Evolutionary conservation across 495 filamentous ascomycete genomes (phyloP).

Genomic region (Talaromyces stipitatus): DNA sequence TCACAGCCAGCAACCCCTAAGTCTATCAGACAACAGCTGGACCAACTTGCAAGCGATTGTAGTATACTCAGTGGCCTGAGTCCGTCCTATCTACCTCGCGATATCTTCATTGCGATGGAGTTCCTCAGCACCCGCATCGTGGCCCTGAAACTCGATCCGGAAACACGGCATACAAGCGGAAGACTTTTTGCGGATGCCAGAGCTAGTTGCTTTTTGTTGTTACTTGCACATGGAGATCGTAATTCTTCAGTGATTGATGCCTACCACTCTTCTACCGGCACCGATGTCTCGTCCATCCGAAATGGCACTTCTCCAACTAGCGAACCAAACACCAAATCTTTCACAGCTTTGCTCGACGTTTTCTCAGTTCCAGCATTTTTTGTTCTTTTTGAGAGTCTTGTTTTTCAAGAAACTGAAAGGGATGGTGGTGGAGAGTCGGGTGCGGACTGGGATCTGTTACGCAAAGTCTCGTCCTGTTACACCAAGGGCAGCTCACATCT

Average conservation of each 20-base stretch:
- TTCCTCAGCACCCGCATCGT: neutral
- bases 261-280: neutral
- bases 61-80: neutral
- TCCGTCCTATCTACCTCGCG: neutral
- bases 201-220: neutral
- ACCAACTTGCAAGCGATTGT: neutral
- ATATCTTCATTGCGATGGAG: neutral
- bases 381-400: neutral
- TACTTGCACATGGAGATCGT: neutral
- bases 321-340: neutral
- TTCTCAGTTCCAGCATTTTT: slow-evolving; percentile 1
- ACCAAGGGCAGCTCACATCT: neutral
- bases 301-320: neutral
- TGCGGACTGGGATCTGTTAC: neutral
- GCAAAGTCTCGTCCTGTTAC: neutral
- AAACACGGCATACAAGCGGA: neutral
- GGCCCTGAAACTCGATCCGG: neutral
- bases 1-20: neutral
- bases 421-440: neutral
- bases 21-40: neutral
- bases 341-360: neutral
- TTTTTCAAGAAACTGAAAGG: neutral
- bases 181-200: neutral
- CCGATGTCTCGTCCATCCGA: neutral
- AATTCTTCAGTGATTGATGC: neutral